Percentiles rank a stretch among this genome's conserved stretches.
Evolutionary conservation across 176 grass and related monocot species (phyloP).

Genomic region (Guadua angustifolia): DNA sequence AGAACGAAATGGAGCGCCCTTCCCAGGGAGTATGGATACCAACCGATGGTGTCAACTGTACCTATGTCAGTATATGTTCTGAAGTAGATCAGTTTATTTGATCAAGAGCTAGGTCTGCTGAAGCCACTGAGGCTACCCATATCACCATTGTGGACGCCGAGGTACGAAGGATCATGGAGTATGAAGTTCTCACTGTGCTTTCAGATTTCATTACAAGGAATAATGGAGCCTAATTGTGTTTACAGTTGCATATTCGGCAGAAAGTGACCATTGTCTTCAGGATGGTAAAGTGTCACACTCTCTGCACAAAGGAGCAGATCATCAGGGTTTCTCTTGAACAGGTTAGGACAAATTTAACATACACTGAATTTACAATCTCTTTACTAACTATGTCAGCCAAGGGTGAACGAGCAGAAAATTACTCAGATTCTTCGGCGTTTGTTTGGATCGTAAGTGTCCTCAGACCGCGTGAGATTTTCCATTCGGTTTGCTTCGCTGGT

Average conservation of each 20-base stretch:
- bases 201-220: constrained; percentile 4
- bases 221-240: not conserved
- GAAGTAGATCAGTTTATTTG: not conserved
- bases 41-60: not conserved
- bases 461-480: not conserved
- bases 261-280: not conserved
- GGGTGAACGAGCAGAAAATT: not conserved
- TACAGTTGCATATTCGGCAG: not conserved
- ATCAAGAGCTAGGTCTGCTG: not conserved
- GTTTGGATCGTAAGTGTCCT: not conserved
- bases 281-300: not conserved
- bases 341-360: not conserved
- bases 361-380: not conserved
- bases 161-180: not conserved
- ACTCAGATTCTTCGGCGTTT: not conserved
- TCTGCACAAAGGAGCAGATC: not conserved
- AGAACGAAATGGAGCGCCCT: not conserved
- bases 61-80: not conserved
- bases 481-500: not conserved
- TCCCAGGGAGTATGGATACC: not conserved
- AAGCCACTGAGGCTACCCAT: not conserved
- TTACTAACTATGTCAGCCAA: not conserved
- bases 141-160: not conserved
- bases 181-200: not conserved
- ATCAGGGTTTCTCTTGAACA: not conserved